A percentile compares a stretch with the other conserved stretches of the same genome.
These are phyloP conservation scores for Cystobasidium pallidum DNA, from an alignment of 1,284 basidiomycete genomes.

Conservation along the genomic window DNA sequence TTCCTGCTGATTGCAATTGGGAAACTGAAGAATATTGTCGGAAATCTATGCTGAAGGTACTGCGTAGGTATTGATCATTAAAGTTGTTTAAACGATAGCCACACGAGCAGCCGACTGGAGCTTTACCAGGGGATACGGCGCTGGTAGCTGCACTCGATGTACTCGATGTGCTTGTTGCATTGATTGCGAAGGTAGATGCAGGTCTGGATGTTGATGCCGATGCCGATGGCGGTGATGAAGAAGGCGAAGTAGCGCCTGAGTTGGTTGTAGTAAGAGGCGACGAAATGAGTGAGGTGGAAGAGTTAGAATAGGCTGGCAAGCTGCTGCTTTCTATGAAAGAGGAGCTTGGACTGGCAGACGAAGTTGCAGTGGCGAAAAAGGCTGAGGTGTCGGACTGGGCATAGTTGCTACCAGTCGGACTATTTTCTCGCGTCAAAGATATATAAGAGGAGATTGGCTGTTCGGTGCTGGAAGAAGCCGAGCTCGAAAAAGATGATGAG, in stretches of 20 bases:
- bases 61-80: slow-evolving; percentile 10
- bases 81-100: slow-evolving; percentile 5
- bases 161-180: neutral
- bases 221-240: neutral
- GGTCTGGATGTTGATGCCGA: neutral
- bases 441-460: neutral
- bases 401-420: neutral
- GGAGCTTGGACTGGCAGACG: neutral
- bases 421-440: neutral
- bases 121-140: neutral
- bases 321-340: neutral
- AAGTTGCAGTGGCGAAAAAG: neutral
- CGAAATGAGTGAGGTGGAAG: neutral
- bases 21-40: neutral
- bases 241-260: neutral
- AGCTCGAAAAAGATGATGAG: neutral
- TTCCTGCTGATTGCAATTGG: neutral
- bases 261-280: neutral
- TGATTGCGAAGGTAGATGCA: neutral
- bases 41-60: slow-evolving; percentile 11
- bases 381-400: neutral
- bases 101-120: slow-evolving; percentile 1
- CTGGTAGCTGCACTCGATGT: neutral
- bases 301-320: neutral
- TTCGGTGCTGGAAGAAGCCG: neutral